phyloP scores from a whole-genome alignment of 2,329 filamentous ascomycete genomes.

The Xylariales sp. region DNA sequence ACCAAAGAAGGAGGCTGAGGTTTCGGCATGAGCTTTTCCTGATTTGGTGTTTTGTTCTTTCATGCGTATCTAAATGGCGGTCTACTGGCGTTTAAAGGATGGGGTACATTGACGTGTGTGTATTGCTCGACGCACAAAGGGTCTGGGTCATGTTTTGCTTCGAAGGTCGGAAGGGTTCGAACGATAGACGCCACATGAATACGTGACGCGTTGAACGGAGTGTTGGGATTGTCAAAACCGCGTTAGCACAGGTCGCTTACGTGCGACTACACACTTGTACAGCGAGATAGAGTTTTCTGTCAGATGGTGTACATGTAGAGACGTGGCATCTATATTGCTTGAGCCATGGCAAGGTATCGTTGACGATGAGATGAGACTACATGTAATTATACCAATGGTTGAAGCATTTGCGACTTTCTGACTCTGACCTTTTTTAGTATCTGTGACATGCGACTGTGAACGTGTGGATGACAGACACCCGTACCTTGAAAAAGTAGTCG shows the following conservation, averaged over 20 bases:
- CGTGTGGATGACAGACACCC: too few species aligned
- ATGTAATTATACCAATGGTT: constrained; percentile 31
- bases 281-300: constrained; percentile 10
- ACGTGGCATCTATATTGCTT: constrained; percentile 11
- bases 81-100: constrained; percentile 28
- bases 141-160: constrained; percentile 23
- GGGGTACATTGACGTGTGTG: constrained; percentile 26
- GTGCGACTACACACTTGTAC: constrained; percentile 9
- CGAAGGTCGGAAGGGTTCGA: too few species aligned
- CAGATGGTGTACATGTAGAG: constrained; percentile 18
- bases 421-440: neutral
- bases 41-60: constrained; percentile 30
- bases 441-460: neutral
- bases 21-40: constrained; percentile 19
- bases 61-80: constrained; percentile 24
- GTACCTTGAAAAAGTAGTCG: too few species aligned
- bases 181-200: too few species aligned
- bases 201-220: neutral
- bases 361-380: constrained; percentile 29
- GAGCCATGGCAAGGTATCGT: constrained; percentile 13
- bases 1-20: constrained; percentile 30
- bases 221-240: neutral
- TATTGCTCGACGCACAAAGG: constrained; percentile 21
- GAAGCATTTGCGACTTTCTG: constrained; percentile 13
- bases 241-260: neutral